These are phyloP conservation scores for Echinosophora koreensis DNA, from an alignment of 306 rosid species.

Conservation along the genomic window DNA sequence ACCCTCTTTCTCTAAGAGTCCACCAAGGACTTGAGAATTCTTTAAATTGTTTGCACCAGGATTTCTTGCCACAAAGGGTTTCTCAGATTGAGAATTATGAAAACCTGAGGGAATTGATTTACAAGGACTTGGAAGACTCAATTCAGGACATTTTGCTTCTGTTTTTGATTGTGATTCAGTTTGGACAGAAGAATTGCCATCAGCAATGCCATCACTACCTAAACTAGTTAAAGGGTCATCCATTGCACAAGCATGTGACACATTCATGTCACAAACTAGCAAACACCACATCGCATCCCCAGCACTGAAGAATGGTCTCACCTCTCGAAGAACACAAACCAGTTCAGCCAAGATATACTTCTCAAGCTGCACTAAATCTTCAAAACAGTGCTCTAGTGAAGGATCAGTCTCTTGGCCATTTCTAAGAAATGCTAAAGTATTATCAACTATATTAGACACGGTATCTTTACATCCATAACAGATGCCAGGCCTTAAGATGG, in stretches of 20 bases:
- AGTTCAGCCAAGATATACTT: slow-evolving; percentile 86
- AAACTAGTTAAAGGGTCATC: slow-evolving; percentile 59
- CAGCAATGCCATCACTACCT: slow-evolving; percentile 52
- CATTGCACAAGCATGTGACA: slow-evolving; percentile 91
- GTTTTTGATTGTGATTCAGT: slow-evolving; percentile 60
- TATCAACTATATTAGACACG: slow-evolving; percentile 83
- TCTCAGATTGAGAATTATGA: slow-evolving; percentile 60
- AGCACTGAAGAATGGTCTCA: slow-evolving; percentile 83
- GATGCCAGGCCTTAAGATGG: slow-evolving; percentile 81
- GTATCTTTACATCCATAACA: slow-evolving; percentile 90
- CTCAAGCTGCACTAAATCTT: slow-evolving; percentile 83
- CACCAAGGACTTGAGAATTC: slow-evolving; percentile 54
- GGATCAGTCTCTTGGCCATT: slow-evolving; percentile 82
- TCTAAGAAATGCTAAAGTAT: slow-evolving; percentile 74
- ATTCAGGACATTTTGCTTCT: slow-evolving; percentile 61
- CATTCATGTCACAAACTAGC: slow-evolving; percentile 85
- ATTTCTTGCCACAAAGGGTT: slow-evolving; percentile 51
- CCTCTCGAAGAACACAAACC: slow-evolving; percentile 90
- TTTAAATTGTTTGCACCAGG: slow-evolving; percentile 49
- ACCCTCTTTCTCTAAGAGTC: slow-evolving; percentile 59
- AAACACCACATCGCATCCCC: slow-evolving; percentile 99
- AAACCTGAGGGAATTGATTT: slow-evolving; percentile 52
- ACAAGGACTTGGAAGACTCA: slow-evolving; percentile 64
- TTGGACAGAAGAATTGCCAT: slow-evolving; percentile 53
- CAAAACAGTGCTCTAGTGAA: slow-evolving; percentile 77